A percentile compares a stretch with the other conserved stretches of the same genome.
Conservation (phyloP, 352 stramenopile genomes). For the Pythium volutum region DNA sequence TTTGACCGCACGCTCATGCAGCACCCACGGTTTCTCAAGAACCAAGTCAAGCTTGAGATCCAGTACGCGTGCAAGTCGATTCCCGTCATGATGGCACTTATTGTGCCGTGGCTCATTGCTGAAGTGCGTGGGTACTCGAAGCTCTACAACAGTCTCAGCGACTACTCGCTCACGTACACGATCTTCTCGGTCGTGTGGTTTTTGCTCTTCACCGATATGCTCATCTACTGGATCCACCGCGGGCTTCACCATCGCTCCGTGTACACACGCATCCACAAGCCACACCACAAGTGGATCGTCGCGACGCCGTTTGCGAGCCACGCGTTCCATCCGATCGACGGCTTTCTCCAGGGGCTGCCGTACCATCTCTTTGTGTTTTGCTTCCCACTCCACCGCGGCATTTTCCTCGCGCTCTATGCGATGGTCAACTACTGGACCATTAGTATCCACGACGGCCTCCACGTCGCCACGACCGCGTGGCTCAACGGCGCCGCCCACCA, state of each 20-base stretch:
- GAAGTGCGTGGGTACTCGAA: constrained; percentile 56
- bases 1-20: constrained; percentile 65
- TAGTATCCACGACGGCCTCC: constrained; percentile 67
- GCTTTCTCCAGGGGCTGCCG: constrained; percentile 60
- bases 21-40: constrained; percentile 62
- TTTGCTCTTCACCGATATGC: constrained; percentile 71
- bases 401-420: constrained; percentile 60
- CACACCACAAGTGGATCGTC: constrained; percentile 78
- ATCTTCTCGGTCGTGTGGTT: constrained; percentile 48
- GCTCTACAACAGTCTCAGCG: constrained; percentile 44
- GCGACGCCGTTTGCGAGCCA: constrained; percentile 67
- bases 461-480: constrained; percentile 54
- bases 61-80: constrained; percentile 45
- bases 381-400: constrained; percentile 54
- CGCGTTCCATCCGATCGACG: constrained; percentile 71
- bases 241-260: constrained; percentile 61
- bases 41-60: constrained; percentile 64
- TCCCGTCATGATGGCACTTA: constrained; percentile 62
- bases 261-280: constrained; percentile 67
- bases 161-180: constrained; percentile 43
- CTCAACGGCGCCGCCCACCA: constrained; percentile 69
- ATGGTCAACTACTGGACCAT: constrained; percentile 79
- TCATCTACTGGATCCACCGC: constrained; percentile 84
- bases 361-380: constrained; percentile 71
- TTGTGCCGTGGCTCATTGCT: constrained; percentile 60